These are phyloP conservation scores for Cladobotryum mycophilum DNA, from an alignment of 2,329 filamentous ascomycete genomes.

Conservation along the genomic window DNA sequence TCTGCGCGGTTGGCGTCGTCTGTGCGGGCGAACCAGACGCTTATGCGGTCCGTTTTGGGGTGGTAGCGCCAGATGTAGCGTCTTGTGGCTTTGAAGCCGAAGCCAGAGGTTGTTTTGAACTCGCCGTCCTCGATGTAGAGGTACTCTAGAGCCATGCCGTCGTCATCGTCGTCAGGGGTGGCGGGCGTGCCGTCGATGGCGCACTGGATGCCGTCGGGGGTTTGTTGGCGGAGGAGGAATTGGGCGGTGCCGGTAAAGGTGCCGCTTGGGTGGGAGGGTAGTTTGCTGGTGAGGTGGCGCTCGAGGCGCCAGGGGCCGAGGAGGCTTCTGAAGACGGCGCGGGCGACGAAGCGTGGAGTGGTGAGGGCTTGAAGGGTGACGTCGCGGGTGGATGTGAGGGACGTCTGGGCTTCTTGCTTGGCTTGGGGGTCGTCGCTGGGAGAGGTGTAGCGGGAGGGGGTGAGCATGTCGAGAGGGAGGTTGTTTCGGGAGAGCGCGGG, in stretches of 20 bases:
- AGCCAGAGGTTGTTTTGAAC: conserved; percentile 51
- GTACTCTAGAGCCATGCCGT: conserved; percentile 49
- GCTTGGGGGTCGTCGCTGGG: conserved; percentile 31
- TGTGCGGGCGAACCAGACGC: conserved; percentile 66
- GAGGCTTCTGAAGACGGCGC: conserved; percentile 63
- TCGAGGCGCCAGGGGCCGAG: conserved; percentile 64
- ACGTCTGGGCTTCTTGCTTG: conserved; percentile 33
- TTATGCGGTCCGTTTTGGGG: conserved; percentile 52
- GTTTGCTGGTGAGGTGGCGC: conserved; percentile 47
- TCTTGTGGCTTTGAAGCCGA: conserved; percentile 54
- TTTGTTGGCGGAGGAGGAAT: conserved; percentile 58
- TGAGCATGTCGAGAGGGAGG: conserved; percentile 46
- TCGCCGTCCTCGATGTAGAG: conserved; percentile 63
- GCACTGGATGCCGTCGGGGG: conserved; percentile 42
- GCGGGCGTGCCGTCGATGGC: conserved; percentile 10
- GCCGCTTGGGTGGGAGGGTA: conserved; percentile 56
- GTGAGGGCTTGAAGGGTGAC: conserved; percentile 37
- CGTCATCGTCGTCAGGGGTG: conserved; percentile 12
- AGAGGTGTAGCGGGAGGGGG: conserved; percentile 49
- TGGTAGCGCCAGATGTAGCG: conserved; percentile 70
- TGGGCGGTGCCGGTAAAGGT: conserved; percentile 57
- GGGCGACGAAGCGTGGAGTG: conserved; percentile 49
- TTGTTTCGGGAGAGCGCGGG: conserved; percentile 34
- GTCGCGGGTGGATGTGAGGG: conserved; percentile 40
- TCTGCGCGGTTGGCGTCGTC: conserved; percentile 58